phyloP scores from a whole-genome alignment of 1,284 basidiomycete species.

The Tremellales sp. region DNA sequence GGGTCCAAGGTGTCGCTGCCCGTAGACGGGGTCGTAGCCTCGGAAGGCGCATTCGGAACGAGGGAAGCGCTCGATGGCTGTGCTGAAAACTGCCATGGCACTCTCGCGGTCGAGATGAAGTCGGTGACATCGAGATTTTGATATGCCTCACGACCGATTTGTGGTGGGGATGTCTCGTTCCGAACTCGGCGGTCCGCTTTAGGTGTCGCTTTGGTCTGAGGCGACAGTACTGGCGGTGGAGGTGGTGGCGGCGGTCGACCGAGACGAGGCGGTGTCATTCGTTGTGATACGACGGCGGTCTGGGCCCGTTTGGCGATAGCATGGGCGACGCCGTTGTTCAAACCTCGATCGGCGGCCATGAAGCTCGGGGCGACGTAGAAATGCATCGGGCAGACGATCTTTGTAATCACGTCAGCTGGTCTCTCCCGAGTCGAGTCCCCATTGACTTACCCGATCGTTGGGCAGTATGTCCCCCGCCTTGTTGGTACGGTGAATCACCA shows the following conservation, averaged over 20 bases:
- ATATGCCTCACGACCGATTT: too few relatives aligned
- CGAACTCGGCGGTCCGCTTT: too few relatives aligned
- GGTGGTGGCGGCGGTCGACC: background rate
- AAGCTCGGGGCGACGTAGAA: slow-evolving; percentile 21
- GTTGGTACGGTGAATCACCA: slow-evolving; percentile 59
- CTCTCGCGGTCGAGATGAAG: too few relatives aligned
- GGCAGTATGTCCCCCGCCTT: slow-evolving; percentile 52
- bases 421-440: slow-evolving; percentile 31
- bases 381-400: slow-evolving; percentile 34
- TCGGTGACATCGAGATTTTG: too few relatives aligned
- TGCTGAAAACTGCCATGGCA: too few relatives aligned
- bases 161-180: too few relatives aligned
- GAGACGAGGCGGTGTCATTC: background rate
- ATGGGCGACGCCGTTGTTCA: background rate
- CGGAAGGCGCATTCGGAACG: too few relatives aligned
- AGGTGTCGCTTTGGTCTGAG: too few relatives aligned
- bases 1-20: too few relatives aligned
- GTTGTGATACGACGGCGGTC: background rate
- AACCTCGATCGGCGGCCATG: slow-evolving; percentile 17
- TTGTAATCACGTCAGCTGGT: background rate
- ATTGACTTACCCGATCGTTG: slow-evolving; percentile 55
- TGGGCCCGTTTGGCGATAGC: background rate
- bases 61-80: too few relatives aligned
- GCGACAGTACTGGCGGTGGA: too few relatives aligned
- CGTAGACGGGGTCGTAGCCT: too few relatives aligned